Evolutionary conservation across 352 stramenopile species (phyloP).

Genomic region (Pythium phragmitis): DNA sequence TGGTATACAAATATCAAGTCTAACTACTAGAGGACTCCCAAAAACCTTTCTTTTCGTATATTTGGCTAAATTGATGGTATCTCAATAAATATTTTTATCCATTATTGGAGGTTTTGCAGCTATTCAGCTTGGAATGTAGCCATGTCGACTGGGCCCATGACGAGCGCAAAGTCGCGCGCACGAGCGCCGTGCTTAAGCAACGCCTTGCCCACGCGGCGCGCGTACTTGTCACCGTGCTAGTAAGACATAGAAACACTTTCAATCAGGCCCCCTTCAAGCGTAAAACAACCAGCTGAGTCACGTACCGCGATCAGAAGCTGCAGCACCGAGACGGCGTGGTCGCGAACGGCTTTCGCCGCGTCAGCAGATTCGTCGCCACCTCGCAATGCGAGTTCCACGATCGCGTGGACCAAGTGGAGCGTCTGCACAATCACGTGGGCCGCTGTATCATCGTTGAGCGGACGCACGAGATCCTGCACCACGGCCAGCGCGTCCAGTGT

Average conservation of each 20-base stretch:
- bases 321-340: conserved; percentile 27
- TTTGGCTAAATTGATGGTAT: neutral
- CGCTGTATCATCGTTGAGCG: conserved; percentile 14
- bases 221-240: conserved; percentile 26
- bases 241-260: neutral
- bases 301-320: conserved; percentile 29
- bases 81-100: neutral
- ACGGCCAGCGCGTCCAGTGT: conserved; percentile 40
- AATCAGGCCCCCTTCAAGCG: neutral
- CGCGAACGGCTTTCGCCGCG: conserved; percentile 2
- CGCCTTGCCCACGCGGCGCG: conserved; percentile 36
- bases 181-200: conserved; percentile 29
- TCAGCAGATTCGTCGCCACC: neutral
- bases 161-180: conserved; percentile 23
- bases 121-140: conserved; percentile 20
- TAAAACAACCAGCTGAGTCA: neutral
- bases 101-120: neutral
- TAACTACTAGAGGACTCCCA: rapidly evolving
- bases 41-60: conserved; percentile 25
- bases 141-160: conserved; percentile 32
- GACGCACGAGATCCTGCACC: conserved; percentile 32
- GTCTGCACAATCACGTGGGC: conserved; percentile 43
- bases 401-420: conserved; percentile 48
- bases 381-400: conserved; percentile 31
- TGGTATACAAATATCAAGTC: conserved; percentile 24